Evolutionary conservation across 768 basidiomycete species (phyloP), one percentile per base, ranked within the genome.

Genomic region (Clitopilus passeckerianus): DNA sequence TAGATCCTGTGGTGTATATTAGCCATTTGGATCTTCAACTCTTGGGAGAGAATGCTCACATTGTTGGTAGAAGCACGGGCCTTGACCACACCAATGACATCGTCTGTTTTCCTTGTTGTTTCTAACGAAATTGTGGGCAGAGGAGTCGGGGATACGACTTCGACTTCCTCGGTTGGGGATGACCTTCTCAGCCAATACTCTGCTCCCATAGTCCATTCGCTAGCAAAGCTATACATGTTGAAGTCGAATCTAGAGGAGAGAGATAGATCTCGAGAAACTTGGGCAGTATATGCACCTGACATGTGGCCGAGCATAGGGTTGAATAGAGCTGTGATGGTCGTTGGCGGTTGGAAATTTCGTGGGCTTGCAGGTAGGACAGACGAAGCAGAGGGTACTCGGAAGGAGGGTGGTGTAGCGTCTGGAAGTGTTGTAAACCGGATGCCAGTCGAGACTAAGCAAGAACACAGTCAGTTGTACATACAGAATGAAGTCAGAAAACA

Each of bases 251-350:
- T 86, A 0, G 93, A 90, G 54, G 91, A 91, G 18, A 98, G 70
- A 0, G 93, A 86, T 43, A 98, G 83, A 70, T 96, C 91, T 12
- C 83, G 83, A 5, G 91, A 91, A 8, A 93, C 87, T 56, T 88
- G 90, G 1, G 95, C 93, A 0, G 93, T 89, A 70, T 98, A 98
- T 35, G 95, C 93, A 6, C 90, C 81, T 1, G 93, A 93, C 53
- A 98, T 79, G 68, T 98, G 95, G 0, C 96, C 96, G 60, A 98
- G 85, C 83, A 98, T 93, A 0, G 96, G 96, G 70, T 97, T 98
- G 72, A 95, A 93, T 24, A 96, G 81, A 5, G 95, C 91, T 3
- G 95, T 96, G 54, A 97, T 89, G 15, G 95, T 95, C 0, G 95
- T 97, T 0, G 96, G 94, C 0, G 96, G 93, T 69, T 94, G 93